These are phyloP conservation scores for Sideroxylon spinosum DNA, from an alignment of 179 eudicot species.

Conservation along the genomic window DNA sequence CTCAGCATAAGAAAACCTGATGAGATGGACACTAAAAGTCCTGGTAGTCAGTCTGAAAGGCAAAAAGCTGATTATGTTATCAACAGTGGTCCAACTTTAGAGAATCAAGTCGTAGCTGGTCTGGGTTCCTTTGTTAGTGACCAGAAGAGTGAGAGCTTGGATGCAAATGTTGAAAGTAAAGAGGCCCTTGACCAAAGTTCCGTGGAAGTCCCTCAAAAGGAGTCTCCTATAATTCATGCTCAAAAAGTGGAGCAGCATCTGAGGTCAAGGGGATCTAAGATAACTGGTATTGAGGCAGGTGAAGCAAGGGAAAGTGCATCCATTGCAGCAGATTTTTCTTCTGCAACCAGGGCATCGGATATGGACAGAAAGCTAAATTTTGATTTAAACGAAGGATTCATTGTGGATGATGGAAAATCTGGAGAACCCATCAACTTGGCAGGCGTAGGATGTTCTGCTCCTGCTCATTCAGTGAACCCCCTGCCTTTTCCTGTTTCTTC, in stretches of 20 bases:
- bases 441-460: constrained; percentile 18
- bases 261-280: constrained; percentile 19
- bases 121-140: constrained; percentile 17
- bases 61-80: constrained; percentile 20
- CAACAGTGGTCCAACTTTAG: constrained; percentile 6
- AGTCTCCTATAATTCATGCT: constrained; percentile 18
- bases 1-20: constrained; percentile 19
- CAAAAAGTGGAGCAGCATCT: constrained; percentile 20
- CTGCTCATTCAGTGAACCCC: constrained; percentile 14
- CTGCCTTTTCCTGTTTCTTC: constrained; percentile 33
- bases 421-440: constrained; percentile 38
- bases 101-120: constrained; percentile 18
- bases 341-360: constrained; percentile 28
- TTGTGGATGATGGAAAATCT: constrained; percentile 59
- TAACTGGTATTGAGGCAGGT: constrained; percentile 22
- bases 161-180: constrained; percentile 23
- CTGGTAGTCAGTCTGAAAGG: constrained; percentile 13
- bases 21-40: constrained; percentile 13
- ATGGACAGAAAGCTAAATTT: constrained; percentile 49
- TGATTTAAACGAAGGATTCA: constrained; percentile 85
- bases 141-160: constrained; percentile 30
- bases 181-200: constrained; percentile 19
- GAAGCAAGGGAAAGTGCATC: constrained; percentile 23
- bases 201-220: constrained; percentile 13
- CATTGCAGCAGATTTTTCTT: constrained; percentile 28